A percentile compares a stretch with the other conserved stretches of the same genome.
phyloP scores from a whole-genome alignment of 192 early-diverging fungal genomes.

The Podila clonocystis region DNA sequence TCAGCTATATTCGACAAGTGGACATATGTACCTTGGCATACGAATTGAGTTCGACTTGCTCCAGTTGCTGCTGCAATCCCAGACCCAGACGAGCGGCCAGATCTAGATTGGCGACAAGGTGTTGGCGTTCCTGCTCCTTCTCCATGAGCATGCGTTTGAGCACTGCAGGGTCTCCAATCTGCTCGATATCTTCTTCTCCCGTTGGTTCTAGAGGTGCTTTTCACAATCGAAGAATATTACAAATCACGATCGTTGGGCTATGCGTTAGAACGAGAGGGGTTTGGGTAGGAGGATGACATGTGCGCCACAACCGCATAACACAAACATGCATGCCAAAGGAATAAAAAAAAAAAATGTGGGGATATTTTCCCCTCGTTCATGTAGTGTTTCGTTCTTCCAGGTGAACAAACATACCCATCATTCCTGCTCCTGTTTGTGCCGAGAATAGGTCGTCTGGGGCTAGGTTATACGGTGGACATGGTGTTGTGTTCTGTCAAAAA shows the following conservation, averaged over 20 bases:
- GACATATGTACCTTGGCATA: slow-evolving; percentile 41
- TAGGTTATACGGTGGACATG: slow-evolving; percentile 48
- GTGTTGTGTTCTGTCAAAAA: slow-evolving; percentile 5
- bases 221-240: background rate
- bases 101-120: slow-evolving; percentile 61
- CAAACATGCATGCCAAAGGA: too few relatives aligned
- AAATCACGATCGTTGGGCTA: background rate
- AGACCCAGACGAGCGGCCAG: slow-evolving; percentile 66
- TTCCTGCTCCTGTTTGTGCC: slow-evolving; percentile 7
- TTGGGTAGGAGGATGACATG: too few relatives aligned
- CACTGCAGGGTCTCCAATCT: slow-evolving; percentile 44
- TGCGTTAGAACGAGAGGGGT: too few relatives aligned
- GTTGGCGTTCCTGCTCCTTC: slow-evolving; percentile 63
- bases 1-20: background rate
- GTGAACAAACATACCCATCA: slow-evolving; percentile 9
- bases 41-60: slow-evolving; percentile 57
- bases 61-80: slow-evolving; percentile 54
- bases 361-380: background rate
- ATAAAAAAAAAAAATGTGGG: background rate
- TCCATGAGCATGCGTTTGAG: slow-evolving; percentile 53
- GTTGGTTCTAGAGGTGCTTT: background rate
- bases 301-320: too few relatives aligned
- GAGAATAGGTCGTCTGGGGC: slow-evolving; percentile 43
- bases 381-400: background rate
- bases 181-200: background rate